These are phyloP conservation scores for Fusarium poae DNA, from an alignment of 2,329 filamentous ascomycete genomes.

Conservation along the genomic window DNA sequence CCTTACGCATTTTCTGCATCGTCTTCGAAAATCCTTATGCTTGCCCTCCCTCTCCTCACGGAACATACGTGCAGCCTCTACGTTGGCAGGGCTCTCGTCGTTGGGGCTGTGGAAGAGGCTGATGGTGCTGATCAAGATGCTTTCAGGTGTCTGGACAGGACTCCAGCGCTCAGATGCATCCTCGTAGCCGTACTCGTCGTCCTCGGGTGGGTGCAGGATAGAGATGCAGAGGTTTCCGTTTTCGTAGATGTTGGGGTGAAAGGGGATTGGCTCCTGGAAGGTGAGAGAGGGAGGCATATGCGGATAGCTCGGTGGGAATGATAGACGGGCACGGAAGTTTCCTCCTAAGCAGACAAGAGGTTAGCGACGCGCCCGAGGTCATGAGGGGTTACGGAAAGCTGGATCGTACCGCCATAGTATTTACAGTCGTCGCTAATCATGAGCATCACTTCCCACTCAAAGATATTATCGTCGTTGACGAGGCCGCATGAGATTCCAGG, in stretches of 20 bases:
- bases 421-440: slow-evolving; percentile 97
- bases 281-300: slow-evolving; percentile 88
- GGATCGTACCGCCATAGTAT: slow-evolving; percentile 83
- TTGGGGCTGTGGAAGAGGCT: slow-evolving; percentile 93
- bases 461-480: slow-evolving; percentile 86
- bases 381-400: background rate
- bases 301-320: slow-evolving; percentile 88
- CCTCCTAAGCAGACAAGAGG: slow-evolving; percentile 70
- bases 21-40: slow-evolving; percentile 79
- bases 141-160: slow-evolving; percentile 94
- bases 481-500: slow-evolving; percentile 95
- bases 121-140: slow-evolving; percentile 91
- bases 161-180: slow-evolving; percentile 90
- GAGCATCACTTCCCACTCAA: slow-evolving; percentile 98
- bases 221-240: slow-evolving; percentile 94
- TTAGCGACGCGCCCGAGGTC: slow-evolving; percentile 22
- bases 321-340: slow-evolving; percentile 88
- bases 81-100: slow-evolving; percentile 94
- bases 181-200: slow-evolving; percentile 96
- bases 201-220: slow-evolving; percentile 94
- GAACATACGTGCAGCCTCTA: slow-evolving; percentile 91
- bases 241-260: slow-evolving; percentile 94
- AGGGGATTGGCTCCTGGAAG: slow-evolving; percentile 85
- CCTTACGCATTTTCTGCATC: slow-evolving; percentile 82
- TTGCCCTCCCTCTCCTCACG: slow-evolving; percentile 77